Evolutionary conservation across 306 rosid genomes (phyloP), one percentile per base, ranked within the genome.

Genomic region (Casuarina equisetifolia): DNA sequence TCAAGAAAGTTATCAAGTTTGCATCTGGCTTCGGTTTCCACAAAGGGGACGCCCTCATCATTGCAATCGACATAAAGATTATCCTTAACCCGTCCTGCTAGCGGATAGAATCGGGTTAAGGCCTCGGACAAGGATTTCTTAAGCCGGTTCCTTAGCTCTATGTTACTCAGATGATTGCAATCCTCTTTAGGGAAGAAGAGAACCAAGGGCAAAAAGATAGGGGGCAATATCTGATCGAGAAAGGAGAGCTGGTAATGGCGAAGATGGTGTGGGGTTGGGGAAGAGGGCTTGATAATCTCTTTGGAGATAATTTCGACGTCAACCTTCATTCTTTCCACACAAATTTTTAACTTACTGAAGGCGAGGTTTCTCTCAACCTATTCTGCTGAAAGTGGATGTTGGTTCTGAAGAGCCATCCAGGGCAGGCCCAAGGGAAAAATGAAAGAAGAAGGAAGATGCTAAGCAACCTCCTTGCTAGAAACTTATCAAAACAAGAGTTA

Each of bases 161-260:
- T 39, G 19, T 16, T 51, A 1, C 40, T 55, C 9, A 62, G 19
- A 62, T 62, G 10, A 5, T 9, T 36, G 2, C 48, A 3, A 44
- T 2, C 1, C 15, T 52, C 6, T 16, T 12, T 68, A 0, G 43
- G 77, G 62, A 52, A 83, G 72, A 76, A 83, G 32, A 70, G 79
- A 69, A 87, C 69, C 76, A 76, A 59, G 6, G 90, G 88, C 79
- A 77, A 78, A 57, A 57, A 81, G 36, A 61, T 5, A 10, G 82
- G 84, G 6, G 88, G 86, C 4, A 72, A 57, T 50, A 74, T 9
- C 50, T 86, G 90, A 76, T 86, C 90, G 2, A 86, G 73, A 78
- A 81, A 82, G n/a, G 87, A 81, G 66, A 86, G 86, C 7, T 79
- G 51, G 40, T 61, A 78, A 40, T 54, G 77, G 57, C 61, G 70